Evolutionary conservation across 768 basidiomycete species (phyloP), one percentile per base, ranked within the genome.

Genomic region (Punctularia strigosozonata): DNA sequence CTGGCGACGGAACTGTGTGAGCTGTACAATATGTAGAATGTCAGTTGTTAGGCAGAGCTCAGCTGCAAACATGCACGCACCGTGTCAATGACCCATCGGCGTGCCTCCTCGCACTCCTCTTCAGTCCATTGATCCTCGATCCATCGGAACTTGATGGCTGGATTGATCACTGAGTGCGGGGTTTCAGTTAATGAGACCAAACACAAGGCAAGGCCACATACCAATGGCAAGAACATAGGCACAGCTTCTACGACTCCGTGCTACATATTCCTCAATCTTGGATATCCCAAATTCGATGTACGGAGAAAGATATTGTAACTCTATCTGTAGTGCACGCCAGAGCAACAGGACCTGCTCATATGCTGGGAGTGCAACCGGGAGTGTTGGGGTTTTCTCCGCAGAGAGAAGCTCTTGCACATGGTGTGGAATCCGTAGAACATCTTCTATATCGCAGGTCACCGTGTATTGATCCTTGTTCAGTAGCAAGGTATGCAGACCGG

Each of bases 201-300:
- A 5, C 24, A 21, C 21, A 19, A 31, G 32, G 22, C 17, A 15
- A 22, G 36, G 17, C 31, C 20, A 43, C 45, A n/a, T 31, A 46
- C 43, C 39, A 14, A 48, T 42, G 14, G 49, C 44, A 13, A 50
- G 42, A 12, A 22, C 41, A 33, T 48, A 50, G 6, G 47, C 40
- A 14, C 33, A 19, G 3, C 44, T 43, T 17, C 39, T 44, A 6
- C 47, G 39, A 4, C 44, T 31, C 23, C 40, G 31, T 3, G 17
- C 19, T 6, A 45, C 28, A 39, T 63, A 63, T 19, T 62, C 57
- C 37, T 58, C 43, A 10, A 65, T 41, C 40, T 64, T 64, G n/a
- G n/a, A n/a, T n/a, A n/a, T n/a, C n/a, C n/a, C n/a, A n/a, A n/a
- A n/a, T n/a, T n/a, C n/a, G n/a, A n/a, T n/a, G n/a, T n/a, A n/a